These are phyloP conservation scores for Pyrenochaeta sp. DNA, from an alignment of 2,329 filamentous ascomycete genomes.

Conservation along the genomic window DNA sequence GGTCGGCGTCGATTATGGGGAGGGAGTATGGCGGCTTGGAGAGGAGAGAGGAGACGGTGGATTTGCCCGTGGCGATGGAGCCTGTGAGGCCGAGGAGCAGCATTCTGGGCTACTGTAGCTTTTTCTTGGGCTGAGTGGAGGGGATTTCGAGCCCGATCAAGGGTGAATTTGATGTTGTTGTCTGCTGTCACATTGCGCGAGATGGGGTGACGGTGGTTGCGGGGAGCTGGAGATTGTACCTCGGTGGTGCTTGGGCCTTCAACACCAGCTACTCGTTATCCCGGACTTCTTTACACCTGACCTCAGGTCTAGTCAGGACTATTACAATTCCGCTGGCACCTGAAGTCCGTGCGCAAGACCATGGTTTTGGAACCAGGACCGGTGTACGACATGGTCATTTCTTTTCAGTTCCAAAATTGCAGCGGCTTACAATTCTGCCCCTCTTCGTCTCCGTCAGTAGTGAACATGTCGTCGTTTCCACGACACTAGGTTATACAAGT, in stretches of 20 bases:
- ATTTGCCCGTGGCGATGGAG: conserved; percentile 98
- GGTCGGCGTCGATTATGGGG: conserved; percentile 92
- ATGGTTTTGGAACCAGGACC: too few relatives aligned
- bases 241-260: conserved; percentile 5
- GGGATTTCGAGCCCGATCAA: not conserved
- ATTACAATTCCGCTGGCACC: too few relatives aligned
- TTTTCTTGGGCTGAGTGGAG: not conserved
- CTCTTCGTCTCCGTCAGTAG: too few relatives aligned
- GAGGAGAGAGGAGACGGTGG: conserved; percentile 88
- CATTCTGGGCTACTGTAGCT: conserved; percentile 63
- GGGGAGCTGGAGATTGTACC: conserved; percentile 22
- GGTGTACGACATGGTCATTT: too few relatives aligned
- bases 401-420: too few relatives aligned
- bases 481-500: too few relatives aligned
- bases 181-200: conserved; percentile 1
- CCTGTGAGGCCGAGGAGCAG: conserved; percentile 94
- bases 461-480: too few relatives aligned
- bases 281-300: not conserved
- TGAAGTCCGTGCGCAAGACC: too few relatives aligned
- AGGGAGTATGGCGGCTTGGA: conserved; percentile 81
- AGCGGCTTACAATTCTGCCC: too few relatives aligned
- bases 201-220: conserved; percentile 10
- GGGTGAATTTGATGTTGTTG: not conserved
- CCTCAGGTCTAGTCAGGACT: too few relatives aligned
- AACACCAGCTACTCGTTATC: not conserved